Evolutionary conservation across 106 monocot species (phyloP), one percentile per base, ranked within the genome.

Genomic region (Vanilla planifolia): DNA sequence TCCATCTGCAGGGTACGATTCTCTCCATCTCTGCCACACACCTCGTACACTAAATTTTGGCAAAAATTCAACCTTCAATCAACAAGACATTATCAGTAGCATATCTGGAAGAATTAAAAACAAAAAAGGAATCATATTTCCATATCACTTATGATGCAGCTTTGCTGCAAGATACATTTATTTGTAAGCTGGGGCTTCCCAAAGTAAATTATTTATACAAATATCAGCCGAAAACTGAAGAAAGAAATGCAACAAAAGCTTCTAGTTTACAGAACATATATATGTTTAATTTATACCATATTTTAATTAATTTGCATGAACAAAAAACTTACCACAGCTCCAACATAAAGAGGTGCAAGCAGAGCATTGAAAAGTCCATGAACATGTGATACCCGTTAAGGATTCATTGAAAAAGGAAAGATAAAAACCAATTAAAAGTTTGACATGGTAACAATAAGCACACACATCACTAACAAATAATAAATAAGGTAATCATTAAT

Each of bases 31-130:
- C 63, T 98, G 84, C 96, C 96, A 98, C 28, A 92, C 70, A 70
- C 96, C 96, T 48, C 91, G 75, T 22, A 98, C 96, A 61, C 87
- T 98, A 78, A 98, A 98, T 79, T 92, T 98, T 62, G 87, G 91
- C 76, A 98, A 75, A 47, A 98, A 98, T 44, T 98, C 96, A 75
- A 98, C 96, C 96, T 96, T 69, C 39, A 80, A 14, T 41, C 23
- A 48, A 36, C 43, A 7, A 50, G 36, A 41, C 3, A 32, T 5
- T 9, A 53, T 16, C 16, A 53, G 28, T 30, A 16, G 32, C 17
- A 14, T 53, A 25, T 48, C 15, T 39, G 63, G 6, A 26, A 57
- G 27, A n/a, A 16, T 28, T 63, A 30, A n/a, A 57, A 57, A 20
- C 20, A 19, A 36, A 57, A 8, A 34, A 8, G 34, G 1, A 28